Evolutionary conservation across 768 basidiomycete species (phyloP).

Genomic region (Suillus cothurnatus): DNA sequence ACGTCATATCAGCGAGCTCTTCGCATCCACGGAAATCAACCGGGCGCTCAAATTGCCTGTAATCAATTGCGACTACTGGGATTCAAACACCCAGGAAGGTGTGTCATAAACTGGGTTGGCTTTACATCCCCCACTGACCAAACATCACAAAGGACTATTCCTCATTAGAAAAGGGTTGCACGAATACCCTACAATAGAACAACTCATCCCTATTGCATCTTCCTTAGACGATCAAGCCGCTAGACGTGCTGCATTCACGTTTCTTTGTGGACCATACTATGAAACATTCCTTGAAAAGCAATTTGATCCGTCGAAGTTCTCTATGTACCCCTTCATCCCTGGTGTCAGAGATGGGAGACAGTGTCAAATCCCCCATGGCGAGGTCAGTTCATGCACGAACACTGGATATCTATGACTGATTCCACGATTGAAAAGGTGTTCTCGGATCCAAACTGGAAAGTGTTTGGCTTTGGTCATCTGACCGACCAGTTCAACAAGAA

Average conservation of each 20-base stretch:
- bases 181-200: background rate
- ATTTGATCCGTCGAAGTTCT: conserved; percentile 46
- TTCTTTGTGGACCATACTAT: conserved; percentile 27
- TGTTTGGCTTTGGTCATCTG: conserved; percentile 70
- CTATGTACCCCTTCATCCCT: conserved; percentile 73
- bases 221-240: conserved; percentile 36
- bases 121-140: background rate
- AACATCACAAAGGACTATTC: background rate
- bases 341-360: conserved; percentile 31
- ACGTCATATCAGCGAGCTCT: background rate
- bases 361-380: background rate
- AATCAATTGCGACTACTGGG: background rate
- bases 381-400: background rate
- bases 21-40: background rate
- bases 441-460: conserved; percentile 59
- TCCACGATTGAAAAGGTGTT: conserved; percentile 53
- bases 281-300: background rate
- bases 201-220: background rate
- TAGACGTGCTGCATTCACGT: conserved; percentile 63
- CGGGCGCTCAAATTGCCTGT: background rate
- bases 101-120: background rate
- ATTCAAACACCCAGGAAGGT: background rate
- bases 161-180: background rate
- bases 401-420: background rate
- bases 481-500: conserved; percentile 50